These are phyloP conservation scores for Hylodesmum podocarpum DNA, from an alignment of 306 rosid species.

Conservation along the genomic window DNA sequence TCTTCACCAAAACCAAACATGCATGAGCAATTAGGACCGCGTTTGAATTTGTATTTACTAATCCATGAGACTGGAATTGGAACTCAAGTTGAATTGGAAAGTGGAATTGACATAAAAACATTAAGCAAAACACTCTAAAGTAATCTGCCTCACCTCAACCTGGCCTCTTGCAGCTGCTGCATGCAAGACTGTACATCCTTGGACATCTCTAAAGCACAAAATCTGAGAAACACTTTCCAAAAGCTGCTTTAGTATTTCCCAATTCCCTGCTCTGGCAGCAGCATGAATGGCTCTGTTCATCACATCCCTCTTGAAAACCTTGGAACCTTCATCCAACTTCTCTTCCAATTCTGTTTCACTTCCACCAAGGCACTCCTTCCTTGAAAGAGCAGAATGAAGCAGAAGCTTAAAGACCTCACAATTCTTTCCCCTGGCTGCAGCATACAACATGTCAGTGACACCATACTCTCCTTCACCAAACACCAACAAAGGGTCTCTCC, in stretches of 20 bases:
- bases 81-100: neutral
- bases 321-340: slow-evolving; percentile 42
- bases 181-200: slow-evolving; percentile 78
- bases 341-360: slow-evolving; percentile 36
- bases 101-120: neutral
- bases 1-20: neutral
- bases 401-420: slow-evolving; percentile 61
- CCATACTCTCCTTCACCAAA: slow-evolving; percentile 97
- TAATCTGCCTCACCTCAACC: slow-evolving; percentile 61
- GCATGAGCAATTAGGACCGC: neutral
- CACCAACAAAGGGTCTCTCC: slow-evolving; percentile 68
- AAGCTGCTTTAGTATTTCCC: slow-evolving; percentile 65
- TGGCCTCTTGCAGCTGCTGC: slow-evolving; percentile 88
- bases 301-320: slow-evolving; percentile 71
- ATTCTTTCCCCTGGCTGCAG: slow-evolving; percentile 86
- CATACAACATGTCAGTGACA: slow-evolving; percentile 80
- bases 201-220: slow-evolving; percentile 64
- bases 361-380: slow-evolving; percentile 38
- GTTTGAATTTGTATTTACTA: neutral
- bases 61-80: neutral
- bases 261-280: slow-evolving; percentile 92
- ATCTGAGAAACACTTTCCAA: slow-evolving; percentile 52
- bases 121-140: neutral
- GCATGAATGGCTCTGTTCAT: slow-evolving; percentile 83
- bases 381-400: slow-evolving; percentile 56